Percentiles rank a stretch among this genome's conserved stretches.
These are phyloP conservation scores for Nannochloropsis oceanica DNA, from an alignment of 108 stramenopile species.

Conservation along the genomic window DNA sequence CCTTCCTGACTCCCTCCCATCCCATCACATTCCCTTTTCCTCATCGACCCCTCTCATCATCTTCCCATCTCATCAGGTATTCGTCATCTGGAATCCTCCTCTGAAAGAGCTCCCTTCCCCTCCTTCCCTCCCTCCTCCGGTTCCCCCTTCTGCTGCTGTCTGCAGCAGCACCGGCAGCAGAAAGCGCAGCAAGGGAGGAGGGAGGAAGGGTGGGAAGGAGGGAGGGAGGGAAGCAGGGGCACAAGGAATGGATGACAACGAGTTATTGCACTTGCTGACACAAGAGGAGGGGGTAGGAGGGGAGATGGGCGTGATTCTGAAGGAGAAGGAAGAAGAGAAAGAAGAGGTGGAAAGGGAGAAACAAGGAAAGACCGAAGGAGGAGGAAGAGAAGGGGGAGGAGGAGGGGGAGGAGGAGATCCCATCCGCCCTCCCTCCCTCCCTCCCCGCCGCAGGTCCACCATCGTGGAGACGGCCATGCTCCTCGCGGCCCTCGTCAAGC, in stretches of 20 bases:
- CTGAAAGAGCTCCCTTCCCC: background rate
- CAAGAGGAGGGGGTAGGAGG: too few species aligned
- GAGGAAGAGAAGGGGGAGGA: background rate
- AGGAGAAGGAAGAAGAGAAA: background rate
- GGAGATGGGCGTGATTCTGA: constrained; percentile 9
- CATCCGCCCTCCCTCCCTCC: too few species aligned
- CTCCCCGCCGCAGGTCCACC: constrained; percentile 12
- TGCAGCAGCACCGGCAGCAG: background rate
- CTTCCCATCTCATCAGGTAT: too few species aligned
- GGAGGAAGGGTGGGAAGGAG: background rate
- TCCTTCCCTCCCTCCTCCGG: background rate
- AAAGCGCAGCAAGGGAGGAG: background rate
- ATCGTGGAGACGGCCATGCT: constrained; percentile 80
- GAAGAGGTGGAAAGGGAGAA: background rate
- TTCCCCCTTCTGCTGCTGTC: background rate
- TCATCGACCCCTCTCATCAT: too few species aligned
- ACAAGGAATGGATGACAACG: background rate
- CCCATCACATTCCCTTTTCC: too few species aligned
- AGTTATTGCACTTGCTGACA: background rate
- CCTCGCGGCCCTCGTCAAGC: constrained; percentile 53
- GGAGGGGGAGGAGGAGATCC: background rate
- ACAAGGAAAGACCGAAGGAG: background rate
- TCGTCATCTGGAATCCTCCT: constrained; percentile 36
- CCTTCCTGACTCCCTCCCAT: too few species aligned
- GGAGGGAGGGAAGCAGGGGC: background rate